These are phyloP conservation scores for Fusarium sp. DNA, from an alignment of 2,329 filamentous ascomycete species.

Conservation along the genomic window DNA sequence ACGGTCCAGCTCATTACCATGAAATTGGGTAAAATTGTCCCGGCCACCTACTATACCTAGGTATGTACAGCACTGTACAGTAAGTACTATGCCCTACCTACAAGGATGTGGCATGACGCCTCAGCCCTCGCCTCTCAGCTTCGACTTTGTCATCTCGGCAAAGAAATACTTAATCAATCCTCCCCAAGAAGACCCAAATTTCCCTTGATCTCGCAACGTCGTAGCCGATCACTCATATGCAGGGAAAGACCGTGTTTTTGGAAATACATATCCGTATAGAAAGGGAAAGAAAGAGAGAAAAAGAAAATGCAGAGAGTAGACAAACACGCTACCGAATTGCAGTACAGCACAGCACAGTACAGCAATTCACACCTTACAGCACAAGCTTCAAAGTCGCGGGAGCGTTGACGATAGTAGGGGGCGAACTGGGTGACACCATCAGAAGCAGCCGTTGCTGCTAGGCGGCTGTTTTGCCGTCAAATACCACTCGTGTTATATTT, in stretches of 20 bases:
- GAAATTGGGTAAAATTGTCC: constrained; percentile 37
- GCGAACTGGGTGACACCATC: constrained; percentile 27
- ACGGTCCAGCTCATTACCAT: constrained; percentile 23
- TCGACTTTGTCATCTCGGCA: constrained; percentile 35
- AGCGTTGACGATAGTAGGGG: constrained; percentile 34
- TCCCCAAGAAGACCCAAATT: constrained; percentile 31
- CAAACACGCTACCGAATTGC: constrained; percentile 22
- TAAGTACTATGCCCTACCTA: not conserved
- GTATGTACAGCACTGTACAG: constrained; percentile 14
- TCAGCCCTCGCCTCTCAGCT: constrained; percentile 27
- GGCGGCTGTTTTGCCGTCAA: constrained; percentile 22
- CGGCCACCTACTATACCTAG: constrained; percentile 3
- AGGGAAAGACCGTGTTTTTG: constrained; percentile 31
- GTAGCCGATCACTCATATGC: constrained; percentile 38
- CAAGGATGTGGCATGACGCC: constrained; percentile 20
- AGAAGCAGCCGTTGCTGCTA: constrained; percentile 26
- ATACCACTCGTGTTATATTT: constrained; percentile 14
- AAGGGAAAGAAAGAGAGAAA: not conserved
- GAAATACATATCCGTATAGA: constrained; percentile 6
- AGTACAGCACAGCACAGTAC: constrained; percentile 6
- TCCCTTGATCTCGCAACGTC: constrained; percentile 39
- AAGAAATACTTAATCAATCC: constrained; percentile 16
- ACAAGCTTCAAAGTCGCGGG: constrained; percentile 30
- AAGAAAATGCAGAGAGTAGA: not conserved
- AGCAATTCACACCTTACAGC: constrained; percentile 7